Percentiles rank a stretch among this genome's conserved stretches.
These are phyloP conservation scores for Mycena leptocephala DNA, from an alignment of 768 basidiomycete genomes.

Conservation along the genomic window DNA sequence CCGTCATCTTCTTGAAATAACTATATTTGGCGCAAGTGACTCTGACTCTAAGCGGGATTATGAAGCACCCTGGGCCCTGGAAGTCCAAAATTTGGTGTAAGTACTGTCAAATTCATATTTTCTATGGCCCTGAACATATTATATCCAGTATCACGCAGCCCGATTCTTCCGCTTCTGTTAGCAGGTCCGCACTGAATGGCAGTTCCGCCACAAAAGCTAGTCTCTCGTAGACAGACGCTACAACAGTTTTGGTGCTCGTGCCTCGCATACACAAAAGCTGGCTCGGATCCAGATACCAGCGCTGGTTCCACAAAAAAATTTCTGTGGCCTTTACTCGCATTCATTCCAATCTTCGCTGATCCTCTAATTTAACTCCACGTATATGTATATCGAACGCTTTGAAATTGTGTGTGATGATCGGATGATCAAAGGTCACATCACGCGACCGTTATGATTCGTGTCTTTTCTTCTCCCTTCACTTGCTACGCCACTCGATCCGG, in stretches of 20 bases:
- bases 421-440: neutral
- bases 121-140: neutral
- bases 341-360: neutral
- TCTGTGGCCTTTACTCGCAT: neutral
- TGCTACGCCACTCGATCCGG: neutral
- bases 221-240: too few relatives aligned
- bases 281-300: too few relatives aligned
- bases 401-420: too few relatives aligned
- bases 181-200: too few relatives aligned
- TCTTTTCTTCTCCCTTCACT: neutral
- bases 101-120: neutral
- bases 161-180: neutral
- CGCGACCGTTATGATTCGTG: neutral
- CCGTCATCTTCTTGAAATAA: neutral
- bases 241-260: too few relatives aligned
- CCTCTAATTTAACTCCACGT: neutral
- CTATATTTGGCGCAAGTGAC: neutral
- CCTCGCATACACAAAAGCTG: too few relatives aligned
- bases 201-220: too few relatives aligned
- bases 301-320: neutral
- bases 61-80: neutral
- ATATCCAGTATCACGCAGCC: slow-evolving; percentile 1
- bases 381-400: too few relatives aligned
- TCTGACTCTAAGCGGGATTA: neutral
- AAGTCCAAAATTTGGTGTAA: slow-evolving; percentile 3